Evolutionary conservation across 176 grass and related monocot species (phyloP), one percentile per base, ranked within the genome.

Genomic region (Chloris gayana): DNA sequence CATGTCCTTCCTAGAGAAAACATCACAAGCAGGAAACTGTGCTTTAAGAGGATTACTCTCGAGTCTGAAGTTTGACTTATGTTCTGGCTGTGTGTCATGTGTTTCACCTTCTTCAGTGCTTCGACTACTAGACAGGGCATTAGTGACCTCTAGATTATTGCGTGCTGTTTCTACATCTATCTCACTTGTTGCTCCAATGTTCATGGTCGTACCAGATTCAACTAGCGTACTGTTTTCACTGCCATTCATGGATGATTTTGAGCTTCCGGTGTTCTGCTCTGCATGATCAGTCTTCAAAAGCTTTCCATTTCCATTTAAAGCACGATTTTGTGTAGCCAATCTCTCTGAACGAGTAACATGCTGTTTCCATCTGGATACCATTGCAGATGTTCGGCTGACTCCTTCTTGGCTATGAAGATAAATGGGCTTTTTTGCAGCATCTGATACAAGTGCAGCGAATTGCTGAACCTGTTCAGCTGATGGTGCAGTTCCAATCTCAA

Each of bases 311-410:
- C 82, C 67, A 68, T 67, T 89, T 26, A 51, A 60, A 72, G 81
- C 75, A 39, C 9, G 57, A 13, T 62, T 85, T 79, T 85, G 82
- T 47, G 49, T 66, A 82, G 81, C 49, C 76, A 84, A 49, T 72
- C 85, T 85, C 82, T 89, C 88, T 26, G 64, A 71, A 64, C 92
- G 93, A 86, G 88, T 85, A 80, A 91, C 50, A 74, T 85, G 82
- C 51, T 99, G 96, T 78, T 88, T 95, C 93, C 93, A 99, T 88
- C 96, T 91, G 56, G 93, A 99, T 73, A 99, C 90, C 96, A 99
- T 99, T 49, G 90, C 96, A 86, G 92, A 93, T 11, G 96, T 85
- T 84, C 93, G 95, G 69, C 75, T 69, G 65, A 93, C 85, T 42
- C 96, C 96, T 92, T 99, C 93, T 77, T 89, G 75, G 86, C 96